Conservation (phyloP, 768 basidiomycete species). For the Agaricus bisporus region DNA sequence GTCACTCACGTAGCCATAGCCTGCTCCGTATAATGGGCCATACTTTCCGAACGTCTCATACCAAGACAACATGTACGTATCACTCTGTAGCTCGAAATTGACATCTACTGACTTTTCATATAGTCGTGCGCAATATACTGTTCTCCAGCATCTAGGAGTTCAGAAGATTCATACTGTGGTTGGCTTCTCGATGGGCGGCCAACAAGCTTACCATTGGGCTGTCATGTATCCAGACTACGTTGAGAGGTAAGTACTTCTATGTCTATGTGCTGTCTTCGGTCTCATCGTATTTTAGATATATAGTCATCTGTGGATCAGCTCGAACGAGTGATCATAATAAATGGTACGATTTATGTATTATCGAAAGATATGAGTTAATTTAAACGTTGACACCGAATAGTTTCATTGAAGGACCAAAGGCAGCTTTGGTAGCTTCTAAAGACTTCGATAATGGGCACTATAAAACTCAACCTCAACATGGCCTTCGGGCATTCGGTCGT, state of each 20-base stretch:
- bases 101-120: background rate
- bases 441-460: constrained; percentile 54
- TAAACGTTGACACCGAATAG: constrained; percentile 19
- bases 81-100: background rate
- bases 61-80: constrained; percentile 48
- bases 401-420: constrained; percentile 55
- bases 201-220: constrained; percentile 55
- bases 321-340: constrained; percentile 50
- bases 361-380: background rate
- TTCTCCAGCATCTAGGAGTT: constrained; percentile 43
- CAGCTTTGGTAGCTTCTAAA: constrained; percentile 45
- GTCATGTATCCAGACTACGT: constrained; percentile 50
- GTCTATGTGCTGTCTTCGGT: background rate
- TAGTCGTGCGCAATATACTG: constrained; percentile 50
- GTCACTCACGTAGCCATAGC: constrained; percentile 24
- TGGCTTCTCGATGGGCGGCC: constrained; percentile 59
- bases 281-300: constrained; percentile 30
- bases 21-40: constrained; percentile 49
- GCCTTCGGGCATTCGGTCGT: constrained; percentile 49
- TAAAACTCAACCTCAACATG: constrained; percentile 36
- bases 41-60: constrained; percentile 54
- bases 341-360: constrained; percentile 28
- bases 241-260: constrained; percentile 35
- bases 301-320: constrained; percentile 47
- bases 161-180: constrained; percentile 39